Evolutionary conservation across 164 flowering plant genomes (phyloP).

Genomic region (Aristolochia californica): DNA sequence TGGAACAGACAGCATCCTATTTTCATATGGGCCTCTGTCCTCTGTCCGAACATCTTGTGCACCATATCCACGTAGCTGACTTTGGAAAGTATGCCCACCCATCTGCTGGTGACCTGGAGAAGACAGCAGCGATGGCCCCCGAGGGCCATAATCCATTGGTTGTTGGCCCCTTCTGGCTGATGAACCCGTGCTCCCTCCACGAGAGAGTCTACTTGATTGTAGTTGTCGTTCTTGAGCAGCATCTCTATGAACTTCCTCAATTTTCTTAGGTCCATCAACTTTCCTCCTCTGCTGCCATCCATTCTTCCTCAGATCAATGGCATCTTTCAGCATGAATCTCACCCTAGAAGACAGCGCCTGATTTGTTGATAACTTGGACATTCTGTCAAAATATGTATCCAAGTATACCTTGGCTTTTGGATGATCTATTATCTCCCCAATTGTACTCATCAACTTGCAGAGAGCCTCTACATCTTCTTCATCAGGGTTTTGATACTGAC

Average conservation of each 20-base stretch:
- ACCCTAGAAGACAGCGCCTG: conserved; percentile 79
- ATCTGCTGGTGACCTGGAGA: conserved; percentile 46
- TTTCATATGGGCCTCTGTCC: conserved; percentile 55
- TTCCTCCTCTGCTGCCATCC: conserved; percentile 96
- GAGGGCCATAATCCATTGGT: conserved; percentile 55
- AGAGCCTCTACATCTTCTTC: conserved; percentile 89
- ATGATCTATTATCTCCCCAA: conserved; percentile 90
- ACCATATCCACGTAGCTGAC: conserved; percentile 57
- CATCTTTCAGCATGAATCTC: conserved; percentile 87
- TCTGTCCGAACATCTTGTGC: conserved; percentile 65
- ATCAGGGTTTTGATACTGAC: conserved; percentile 57
- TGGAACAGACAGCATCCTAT: conserved; percentile 43
- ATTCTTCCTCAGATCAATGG: conserved; percentile 87
- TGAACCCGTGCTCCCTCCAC: conserved; percentile 43
- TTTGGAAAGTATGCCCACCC: conserved; percentile 47
- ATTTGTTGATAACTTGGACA: conserved; percentile 55
- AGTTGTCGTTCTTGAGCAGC: conserved; percentile 90
- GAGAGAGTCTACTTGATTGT: conserved; percentile 56
- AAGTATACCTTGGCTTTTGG: conserved; percentile 66
- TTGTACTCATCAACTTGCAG: conserved; percentile 96
- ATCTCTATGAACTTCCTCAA: conserved; percentile 94
- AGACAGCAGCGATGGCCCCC: conserved; percentile 42
- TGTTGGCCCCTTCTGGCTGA: conserved; percentile 49
- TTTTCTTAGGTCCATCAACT: conserved; percentile 96
- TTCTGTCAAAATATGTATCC: conserved; percentile 75